phyloP scores from a whole-genome alignment of 768 basidiomycete species.

The Brasilioporus rufonigricans region DNA sequence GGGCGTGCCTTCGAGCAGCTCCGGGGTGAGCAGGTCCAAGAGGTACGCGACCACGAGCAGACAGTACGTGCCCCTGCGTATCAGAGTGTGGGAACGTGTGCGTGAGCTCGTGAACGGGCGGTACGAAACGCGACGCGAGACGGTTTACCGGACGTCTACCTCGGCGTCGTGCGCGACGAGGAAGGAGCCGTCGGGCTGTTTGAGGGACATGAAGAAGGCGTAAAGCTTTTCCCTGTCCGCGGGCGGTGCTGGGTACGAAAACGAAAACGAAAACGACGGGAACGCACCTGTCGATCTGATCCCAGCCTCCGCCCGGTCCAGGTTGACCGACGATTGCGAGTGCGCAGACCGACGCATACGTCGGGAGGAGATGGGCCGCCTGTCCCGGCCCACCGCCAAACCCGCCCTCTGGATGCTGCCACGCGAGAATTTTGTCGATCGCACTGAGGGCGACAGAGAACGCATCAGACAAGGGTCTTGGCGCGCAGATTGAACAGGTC shows the following conservation, averaged over 20 bases:
- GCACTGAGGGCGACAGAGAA: slow-evolving; percentile 42
- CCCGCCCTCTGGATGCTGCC: slow-evolving; percentile 85
- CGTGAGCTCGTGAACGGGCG: background rate
- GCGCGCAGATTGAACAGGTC: background rate
- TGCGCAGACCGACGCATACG: slow-evolving; percentile 83
- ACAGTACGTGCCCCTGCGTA: slow-evolving; percentile 85
- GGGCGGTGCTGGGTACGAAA: background rate
- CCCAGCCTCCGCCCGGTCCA: slow-evolving; percentile 78
- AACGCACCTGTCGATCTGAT: slow-evolving; percentile 74
- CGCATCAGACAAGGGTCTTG: background rate
- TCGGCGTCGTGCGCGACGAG: slow-evolving; percentile 84
- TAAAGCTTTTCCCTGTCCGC: slow-evolving; percentile 62
- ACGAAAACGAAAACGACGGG: no score
- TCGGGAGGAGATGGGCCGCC: slow-evolving; percentile 81
- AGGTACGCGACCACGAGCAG: slow-evolving; percentile 80
- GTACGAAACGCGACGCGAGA: no score
- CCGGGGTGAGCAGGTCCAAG: slow-evolving; percentile 85
- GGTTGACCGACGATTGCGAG: slow-evolving; percentile 80
- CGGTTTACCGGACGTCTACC: slow-evolving; percentile 81
- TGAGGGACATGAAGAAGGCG: slow-evolving; percentile 86
- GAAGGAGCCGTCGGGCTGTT: slow-evolving; percentile 92
- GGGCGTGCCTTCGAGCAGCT: slow-evolving; percentile 72
- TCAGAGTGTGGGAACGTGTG: background rate
- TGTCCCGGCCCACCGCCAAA: slow-evolving; percentile 93
- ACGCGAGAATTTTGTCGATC: slow-evolving; percentile 75